phyloP scores from a whole-genome alignment of 2,329 filamentous ascomycete species.

The Penicillium sp. region DNA sequence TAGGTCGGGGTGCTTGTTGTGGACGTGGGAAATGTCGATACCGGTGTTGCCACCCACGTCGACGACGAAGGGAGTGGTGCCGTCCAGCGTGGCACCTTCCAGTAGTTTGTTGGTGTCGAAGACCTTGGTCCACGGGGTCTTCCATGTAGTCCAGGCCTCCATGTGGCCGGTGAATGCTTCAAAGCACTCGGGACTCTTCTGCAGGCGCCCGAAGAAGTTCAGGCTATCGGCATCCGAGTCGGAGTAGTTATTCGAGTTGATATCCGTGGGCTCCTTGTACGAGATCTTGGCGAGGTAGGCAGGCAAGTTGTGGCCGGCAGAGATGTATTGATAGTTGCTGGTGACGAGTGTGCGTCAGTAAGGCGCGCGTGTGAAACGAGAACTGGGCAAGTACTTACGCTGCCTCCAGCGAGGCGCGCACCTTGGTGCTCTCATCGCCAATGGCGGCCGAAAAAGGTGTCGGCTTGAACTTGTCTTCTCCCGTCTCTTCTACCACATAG shows the following conservation, averaged over 20 bases:
- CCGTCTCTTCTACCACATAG: constrained; percentile 33
- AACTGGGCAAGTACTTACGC: constrained; percentile 20
- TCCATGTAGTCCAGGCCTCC: constrained; percentile 34
- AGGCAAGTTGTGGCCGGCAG: constrained; percentile 32
- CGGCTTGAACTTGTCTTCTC: constrained; percentile 30
- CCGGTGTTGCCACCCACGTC: constrained; percentile 43
- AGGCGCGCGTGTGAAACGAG: no score
- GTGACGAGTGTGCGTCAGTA: neutral
- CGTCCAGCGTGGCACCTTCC: constrained; percentile 15
- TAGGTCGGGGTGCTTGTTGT: constrained; percentile 32
- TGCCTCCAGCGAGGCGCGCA: constrained; percentile 30
- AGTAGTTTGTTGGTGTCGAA: constrained; percentile 26
- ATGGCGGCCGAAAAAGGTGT: constrained; percentile 33
- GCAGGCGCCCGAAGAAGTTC: constrained; percentile 36
- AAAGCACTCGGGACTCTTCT: constrained; percentile 28
- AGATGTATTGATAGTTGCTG: constrained; percentile 33
- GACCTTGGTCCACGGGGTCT: constrained; percentile 37
- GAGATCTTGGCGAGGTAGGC: constrained; percentile 33
- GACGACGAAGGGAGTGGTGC: constrained; percentile 32
- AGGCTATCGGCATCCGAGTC: constrained; percentile 20
- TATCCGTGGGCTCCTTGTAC: constrained; percentile 34
- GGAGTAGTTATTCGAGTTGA: constrained; percentile 26
- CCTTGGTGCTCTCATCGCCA: constrained; percentile 32
- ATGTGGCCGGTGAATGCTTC: constrained; percentile 38
- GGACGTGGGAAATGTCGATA: constrained; percentile 35